Percentiles rank a stretch among this genome's conserved stretches.
Conservation (phyloP, 2,329 filamentous ascomycete species). For the Onygena corvina region DNA sequence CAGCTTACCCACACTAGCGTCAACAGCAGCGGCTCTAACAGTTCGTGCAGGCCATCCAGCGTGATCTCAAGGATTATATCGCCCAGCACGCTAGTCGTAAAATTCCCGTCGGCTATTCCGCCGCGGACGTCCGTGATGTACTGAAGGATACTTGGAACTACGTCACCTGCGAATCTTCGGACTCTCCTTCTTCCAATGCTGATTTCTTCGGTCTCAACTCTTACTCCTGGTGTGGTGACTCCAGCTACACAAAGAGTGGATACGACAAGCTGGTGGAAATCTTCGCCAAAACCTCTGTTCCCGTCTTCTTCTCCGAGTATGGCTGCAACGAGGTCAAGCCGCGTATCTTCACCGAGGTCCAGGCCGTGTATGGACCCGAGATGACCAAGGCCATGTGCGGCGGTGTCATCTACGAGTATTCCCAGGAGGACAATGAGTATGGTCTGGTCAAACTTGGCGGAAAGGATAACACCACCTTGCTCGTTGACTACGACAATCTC, state of each 20-base stretch:
- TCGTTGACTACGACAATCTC: constrained; percentile 60
- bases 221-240: constrained; percentile 56
- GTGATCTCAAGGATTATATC: constrained; percentile 59
- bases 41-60: constrained; percentile 44
- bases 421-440: constrained; percentile 37
- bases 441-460: constrained; percentile 50
- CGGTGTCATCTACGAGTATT: constrained; percentile 44
- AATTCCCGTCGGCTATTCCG: constrained; percentile 58
- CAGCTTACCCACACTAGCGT: background rate
- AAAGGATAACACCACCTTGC: constrained; percentile 47
- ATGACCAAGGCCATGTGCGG: constrained; percentile 50
- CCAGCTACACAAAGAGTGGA: constrained; percentile 42
- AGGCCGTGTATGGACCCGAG: constrained; percentile 46
- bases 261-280: constrained; percentile 48
- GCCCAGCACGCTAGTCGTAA: constrained; percentile 43
- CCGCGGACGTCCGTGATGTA: constrained; percentile 51
- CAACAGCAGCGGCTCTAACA: constrained; percentile 15
- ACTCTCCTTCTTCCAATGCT: constrained; percentile 41
- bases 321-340: constrained; percentile 50
- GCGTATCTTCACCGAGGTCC: constrained; percentile 50
- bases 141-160: constrained; percentile 50
- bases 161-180: constrained; percentile 44
- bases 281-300: constrained; percentile 47
- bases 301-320: constrained; percentile 57
- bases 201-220: constrained; percentile 58